Evolutionary conservation across 768 basidiomycete genomes (phyloP).

Genomic region (Austroboletus festivus): DNA sequence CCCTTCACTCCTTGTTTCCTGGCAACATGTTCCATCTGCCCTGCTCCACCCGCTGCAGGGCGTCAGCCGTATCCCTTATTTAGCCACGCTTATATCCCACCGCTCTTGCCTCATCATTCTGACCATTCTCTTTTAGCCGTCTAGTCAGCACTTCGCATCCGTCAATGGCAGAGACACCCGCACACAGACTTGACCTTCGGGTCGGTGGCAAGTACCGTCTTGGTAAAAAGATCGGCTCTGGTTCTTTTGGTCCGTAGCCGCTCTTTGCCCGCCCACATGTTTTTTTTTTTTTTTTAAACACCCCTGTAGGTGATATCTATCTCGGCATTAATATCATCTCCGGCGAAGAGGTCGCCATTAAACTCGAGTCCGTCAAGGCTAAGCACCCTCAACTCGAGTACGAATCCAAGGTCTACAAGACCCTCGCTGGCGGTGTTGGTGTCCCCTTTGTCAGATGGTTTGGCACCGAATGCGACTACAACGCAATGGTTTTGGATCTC

Average conservation of each 20-base stretch:
- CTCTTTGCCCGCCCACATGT: not conserved
- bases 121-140: conserved; percentile 1
- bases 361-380: conserved; percentile 99
- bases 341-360: conserved; percentile 99
- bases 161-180: conserved; percentile 70
- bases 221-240: conserved; percentile 99
- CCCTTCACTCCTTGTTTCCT: not conserved
- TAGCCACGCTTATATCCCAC: conserved; percentile 30
- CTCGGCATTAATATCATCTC: conserved; percentile 99
- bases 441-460: conserved; percentile 98
- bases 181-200: conserved; percentile 77
- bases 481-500: conserved; percentile 98
- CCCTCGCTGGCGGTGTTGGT: conserved; percentile 97
- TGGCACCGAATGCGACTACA: conserved; percentile 97
- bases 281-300: conserved; percentile 12
- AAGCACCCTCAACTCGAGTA: conserved; percentile 99
- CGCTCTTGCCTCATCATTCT: conserved; percentile 13
- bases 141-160: conserved; percentile 13
- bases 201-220: conserved; percentile 96
- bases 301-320: conserved; percentile 87
- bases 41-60: conserved; percentile 7
- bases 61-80: conserved; percentile 32
- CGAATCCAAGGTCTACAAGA: conserved; percentile 93
- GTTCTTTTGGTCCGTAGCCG: conserved; percentile 81
- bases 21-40: not conserved